These are phyloP conservation scores for Colletotrichum graminicola DNA, from an alignment of 2,329 filamentous ascomycete species.

Conservation along the genomic window DNA sequence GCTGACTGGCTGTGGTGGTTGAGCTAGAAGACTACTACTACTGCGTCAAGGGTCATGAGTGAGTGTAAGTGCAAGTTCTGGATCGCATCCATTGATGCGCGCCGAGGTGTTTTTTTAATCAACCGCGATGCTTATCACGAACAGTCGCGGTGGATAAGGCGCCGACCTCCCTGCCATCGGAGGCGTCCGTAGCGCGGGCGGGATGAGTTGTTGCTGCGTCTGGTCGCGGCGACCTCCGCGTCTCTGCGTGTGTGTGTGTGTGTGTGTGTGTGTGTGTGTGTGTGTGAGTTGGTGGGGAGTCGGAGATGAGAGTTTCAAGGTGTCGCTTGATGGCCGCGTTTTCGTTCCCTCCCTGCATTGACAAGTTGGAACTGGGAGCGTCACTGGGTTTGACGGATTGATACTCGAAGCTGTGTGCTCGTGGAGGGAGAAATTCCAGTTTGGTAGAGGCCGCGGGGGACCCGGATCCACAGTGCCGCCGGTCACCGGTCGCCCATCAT, in stretches of 20 bases:
- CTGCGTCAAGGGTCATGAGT: neutral
- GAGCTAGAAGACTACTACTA: neutral
- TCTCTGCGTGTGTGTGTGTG: neutral
- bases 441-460: neutral
- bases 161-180: constrained; percentile 42
- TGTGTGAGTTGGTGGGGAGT: too few relatives aligned
- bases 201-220: constrained; percentile 13
- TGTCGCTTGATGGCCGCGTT: neutral
- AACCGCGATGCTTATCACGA: constrained; percentile 37
- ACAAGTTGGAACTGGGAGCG: fast-evolving
- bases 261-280: too few relatives aligned
- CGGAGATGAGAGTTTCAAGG: neutral
- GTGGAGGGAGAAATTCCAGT: neutral
- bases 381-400: neutral
- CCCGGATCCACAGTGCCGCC: neutral
- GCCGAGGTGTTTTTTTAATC: constrained; percentile 18
- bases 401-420: neutral
- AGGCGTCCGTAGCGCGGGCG: constrained; percentile 36
- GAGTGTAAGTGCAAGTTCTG: neutral
- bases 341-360: neutral
- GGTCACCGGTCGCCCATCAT: neutral
- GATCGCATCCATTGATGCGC: neutral
- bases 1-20: neutral
- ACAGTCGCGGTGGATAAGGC: constrained; percentile 19
- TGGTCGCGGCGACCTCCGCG: constrained; percentile 44